Evolutionary conservation across 1,284 basidiomycete species (phyloP), one percentile per base, ranked within the genome.

Genomic region (Inonotus hispidus): DNA sequence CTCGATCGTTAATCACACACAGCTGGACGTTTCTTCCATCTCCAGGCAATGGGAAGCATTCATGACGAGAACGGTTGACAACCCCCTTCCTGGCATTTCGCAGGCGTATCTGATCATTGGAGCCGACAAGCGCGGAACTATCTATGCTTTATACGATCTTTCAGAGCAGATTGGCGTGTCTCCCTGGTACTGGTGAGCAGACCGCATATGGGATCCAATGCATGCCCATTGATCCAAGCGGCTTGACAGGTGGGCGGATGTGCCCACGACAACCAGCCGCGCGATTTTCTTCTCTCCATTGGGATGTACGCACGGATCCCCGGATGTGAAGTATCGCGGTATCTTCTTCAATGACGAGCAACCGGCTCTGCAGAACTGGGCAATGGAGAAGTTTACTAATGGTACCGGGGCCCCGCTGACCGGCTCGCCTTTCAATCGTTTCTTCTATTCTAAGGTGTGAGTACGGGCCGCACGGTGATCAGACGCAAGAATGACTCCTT

Each of bases 101-200:
- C 80, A 77, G 59, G 85, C 84, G 23, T 84, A 87, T 71, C 81
- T 89, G 35, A 79, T 90, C 50, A 79, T 84, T 63, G 87, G 86
- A 5, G 75, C 83, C 0, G 86, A 88, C 72, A 85, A 83, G 70
- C 72, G 85, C 50, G 85, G 84, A 29, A 83, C 85, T 0, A 86
- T 89, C 25, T 90, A 77, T 66, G 86, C 79, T 2, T 66, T 89
- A 35, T 90, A 90, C 68, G 85, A 87, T 66, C 81, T 85, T 59
- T 85, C 84, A 11, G 87, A 89, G 69, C 87, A 90, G 66, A 82
- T 87, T 68, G 87, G 87, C 61, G 83, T 85, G 29, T 85, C 83
- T 19, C 83, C 84, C n/a, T 86, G 83, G 83, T 84, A 80, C 65
- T 85, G 82, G 82, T 83, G 65, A 54, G 80, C 69, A 60, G 35